phyloP scores from a whole-genome alignment of 2,329 filamentous ascomycete genomes.

The Trichoderma hamatum region DNA sequence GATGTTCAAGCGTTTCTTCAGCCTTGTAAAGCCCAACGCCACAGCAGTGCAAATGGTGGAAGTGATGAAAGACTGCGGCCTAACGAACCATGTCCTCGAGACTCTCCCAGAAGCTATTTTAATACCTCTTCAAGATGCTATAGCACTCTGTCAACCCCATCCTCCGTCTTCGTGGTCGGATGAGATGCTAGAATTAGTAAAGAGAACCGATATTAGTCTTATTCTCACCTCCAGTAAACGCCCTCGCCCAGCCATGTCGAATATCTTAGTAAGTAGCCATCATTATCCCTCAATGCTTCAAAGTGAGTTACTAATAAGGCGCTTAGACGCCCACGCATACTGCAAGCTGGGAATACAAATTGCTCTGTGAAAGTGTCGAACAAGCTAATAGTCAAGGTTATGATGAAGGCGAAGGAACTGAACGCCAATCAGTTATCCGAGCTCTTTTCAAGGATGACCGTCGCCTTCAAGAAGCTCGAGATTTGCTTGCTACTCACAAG shows the following conservation, averaged over 20 bases:
- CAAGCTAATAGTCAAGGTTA: slow-evolving; percentile 62
- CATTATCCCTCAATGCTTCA: not conserved
- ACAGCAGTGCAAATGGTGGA: slow-evolving; percentile 69
- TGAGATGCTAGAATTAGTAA: slow-evolving; percentile 72
- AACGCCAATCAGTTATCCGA: slow-evolving; percentile 79
- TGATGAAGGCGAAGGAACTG: slow-evolving; percentile 80
- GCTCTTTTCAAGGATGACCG: slow-evolving; percentile 91
- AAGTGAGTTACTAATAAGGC: slow-evolving; percentile 33
- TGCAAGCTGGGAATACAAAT: slow-evolving; percentile 72
- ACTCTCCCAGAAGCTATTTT: slow-evolving; percentile 85
- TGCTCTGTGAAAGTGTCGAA: slow-evolving; percentile 72
- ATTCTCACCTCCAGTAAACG: slow-evolving; percentile 54
- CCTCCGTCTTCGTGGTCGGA: slow-evolving; percentile 78
- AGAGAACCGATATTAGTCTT: slow-evolving; percentile 77
- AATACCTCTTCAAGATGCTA: slow-evolving; percentile 78
- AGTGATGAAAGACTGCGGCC: slow-evolving; percentile 69
- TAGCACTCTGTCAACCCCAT: slow-evolving; percentile 79
- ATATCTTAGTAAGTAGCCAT: slow-evolving; percentile 46
- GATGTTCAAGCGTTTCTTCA: slow-evolving; percentile 70
- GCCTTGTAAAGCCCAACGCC: slow-evolving; percentile 54
- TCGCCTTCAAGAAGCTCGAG: slow-evolving; percentile 82
- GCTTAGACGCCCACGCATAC: slow-evolving; percentile 63
- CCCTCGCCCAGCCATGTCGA: slow-evolving; percentile 40
- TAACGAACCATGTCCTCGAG: slow-evolving; percentile 70
- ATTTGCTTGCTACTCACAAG: slow-evolving; percentile 82